These are phyloP conservation scores for Candida koratica DNA, from an alignment of 805 yeast genomes.

Conservation along the genomic window DNA sequence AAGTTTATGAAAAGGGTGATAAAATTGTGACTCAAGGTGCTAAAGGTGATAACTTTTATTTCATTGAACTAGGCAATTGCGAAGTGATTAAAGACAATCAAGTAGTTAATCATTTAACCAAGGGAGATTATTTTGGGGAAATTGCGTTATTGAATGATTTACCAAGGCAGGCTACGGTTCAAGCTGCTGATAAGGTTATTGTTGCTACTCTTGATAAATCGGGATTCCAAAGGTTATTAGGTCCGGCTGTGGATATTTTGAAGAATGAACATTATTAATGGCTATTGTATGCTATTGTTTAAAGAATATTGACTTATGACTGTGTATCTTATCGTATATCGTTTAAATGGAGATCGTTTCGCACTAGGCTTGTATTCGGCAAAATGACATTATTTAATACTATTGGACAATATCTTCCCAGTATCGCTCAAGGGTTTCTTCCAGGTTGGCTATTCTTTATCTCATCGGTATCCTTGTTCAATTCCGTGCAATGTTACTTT, in stretches of 20 bases:
- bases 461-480: constrained; percentile 88
- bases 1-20: constrained; percentile 64
- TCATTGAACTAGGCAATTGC: constrained; percentile 71
- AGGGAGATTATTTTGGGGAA: constrained; percentile 96
- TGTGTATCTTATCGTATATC: constrained; percentile 3
- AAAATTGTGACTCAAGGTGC: constrained; percentile 85
- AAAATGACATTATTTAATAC: neutral
- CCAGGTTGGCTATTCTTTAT: constrained; percentile 45
- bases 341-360: too few relatives aligned
- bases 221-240: constrained; percentile 90
- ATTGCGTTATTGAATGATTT: constrained; percentile 85
- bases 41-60: constrained; percentile 42
- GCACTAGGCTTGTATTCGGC: too few relatives aligned
- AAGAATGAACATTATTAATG: constrained; percentile 48
- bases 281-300: neutral
- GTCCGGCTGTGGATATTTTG: constrained; percentile 88
- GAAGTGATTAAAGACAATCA: constrained; percentile 54
- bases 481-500: constrained; percentile 80
- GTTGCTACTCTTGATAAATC: constrained; percentile 91
- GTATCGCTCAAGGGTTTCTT: constrained; percentile 21
- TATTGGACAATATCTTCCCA: constrained; percentile 1
- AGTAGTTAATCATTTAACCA: constrained; percentile 50
- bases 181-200: constrained; percentile 67
- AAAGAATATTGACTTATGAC: too few relatives aligned
- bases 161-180: constrained; percentile 93